phyloP scores from a whole-genome alignment of 2,329 filamentous ascomycete genomes.

The Westerdykella aurantiaca region DNA sequence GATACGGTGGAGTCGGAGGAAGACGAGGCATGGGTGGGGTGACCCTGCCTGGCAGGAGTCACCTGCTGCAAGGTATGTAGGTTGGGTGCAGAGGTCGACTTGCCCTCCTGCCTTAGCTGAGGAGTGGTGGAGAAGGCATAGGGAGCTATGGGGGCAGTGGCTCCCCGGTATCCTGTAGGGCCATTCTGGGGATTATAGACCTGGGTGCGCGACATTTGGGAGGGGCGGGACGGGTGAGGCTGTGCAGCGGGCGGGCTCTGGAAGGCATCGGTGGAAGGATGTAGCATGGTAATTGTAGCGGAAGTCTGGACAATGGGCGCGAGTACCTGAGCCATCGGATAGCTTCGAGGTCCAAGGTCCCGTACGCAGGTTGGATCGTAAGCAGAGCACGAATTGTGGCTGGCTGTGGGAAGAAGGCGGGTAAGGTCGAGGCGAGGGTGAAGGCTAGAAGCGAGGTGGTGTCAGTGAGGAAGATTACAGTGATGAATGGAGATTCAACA shows the following conservation, averaged over 20 bases:
- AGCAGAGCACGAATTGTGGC: conserved; percentile 14
- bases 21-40: conserved; percentile 37
- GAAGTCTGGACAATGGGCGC: conserved; percentile 44
- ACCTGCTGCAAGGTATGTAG: conserved; percentile 36
- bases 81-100: conserved; percentile 50
- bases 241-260: conserved; percentile 34
- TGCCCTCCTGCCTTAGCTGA: conserved; percentile 52
- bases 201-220: conserved; percentile 39
- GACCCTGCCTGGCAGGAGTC: conserved; percentile 26
- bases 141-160: conserved; percentile 43
- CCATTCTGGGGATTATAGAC: conserved; percentile 40
- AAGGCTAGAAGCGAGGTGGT: conserved; percentile 13
- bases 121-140: conserved; percentile 50
- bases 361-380: conserved; percentile 4
- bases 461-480: conserved; percentile 1
- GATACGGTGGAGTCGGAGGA: conserved; percentile 42
- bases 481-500: conserved; percentile 11
- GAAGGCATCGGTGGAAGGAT: conserved; percentile 46
- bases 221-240: conserved; percentile 36
- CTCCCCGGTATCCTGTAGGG: conserved; percentile 38
- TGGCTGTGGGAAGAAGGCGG: conserved; percentile 13
- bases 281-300: conserved; percentile 47
- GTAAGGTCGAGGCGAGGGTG: conserved; percentile 11
- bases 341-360: conserved; percentile 11
- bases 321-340: conserved; percentile 43